A percentile compares a stretch with the other conserved stretches of the same genome.
Conservation (phyloP, 2,329 filamentous ascomycete genomes). For the Aspergillus sp. region DNA sequence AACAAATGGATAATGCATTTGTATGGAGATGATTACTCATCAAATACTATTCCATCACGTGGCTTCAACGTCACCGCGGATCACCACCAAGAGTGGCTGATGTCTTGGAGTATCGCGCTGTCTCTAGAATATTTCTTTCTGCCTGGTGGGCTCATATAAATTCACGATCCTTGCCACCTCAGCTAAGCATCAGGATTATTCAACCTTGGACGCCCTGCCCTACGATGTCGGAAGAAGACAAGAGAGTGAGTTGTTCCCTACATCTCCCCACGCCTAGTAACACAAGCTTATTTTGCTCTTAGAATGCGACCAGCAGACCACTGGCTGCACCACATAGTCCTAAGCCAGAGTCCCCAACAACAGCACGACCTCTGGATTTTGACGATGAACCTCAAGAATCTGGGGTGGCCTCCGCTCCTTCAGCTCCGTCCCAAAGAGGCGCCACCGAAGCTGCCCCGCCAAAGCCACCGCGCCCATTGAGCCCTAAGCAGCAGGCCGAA, state of each 20-base stretch:
- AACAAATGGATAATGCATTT: no score
- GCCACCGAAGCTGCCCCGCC: slow-evolving; percentile 52
- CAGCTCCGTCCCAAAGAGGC: slow-evolving; percentile 21
- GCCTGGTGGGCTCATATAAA: slow-evolving; percentile 10
- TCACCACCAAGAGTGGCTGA: neutral
- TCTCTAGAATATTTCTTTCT: slow-evolving; percentile 13
- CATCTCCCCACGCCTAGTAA: slow-evolving; percentile 4
- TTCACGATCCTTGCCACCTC: no score
- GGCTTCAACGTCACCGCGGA: slow-evolving; percentile 2
- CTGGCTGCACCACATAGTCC: slow-evolving; percentile 25
- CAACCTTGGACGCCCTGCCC: slow-evolving; percentile 2
- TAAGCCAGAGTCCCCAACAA: slow-evolving; percentile 50
- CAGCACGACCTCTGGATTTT: slow-evolving; percentile 53
- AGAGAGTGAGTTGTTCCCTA: slow-evolving; percentile 21
- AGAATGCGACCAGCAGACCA: slow-evolving; percentile 34
- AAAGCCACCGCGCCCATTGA: slow-evolving; percentile 80
- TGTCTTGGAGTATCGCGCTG: slow-evolving; percentile 8
- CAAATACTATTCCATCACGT: slow-evolving; percentile 1
- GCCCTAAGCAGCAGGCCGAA: slow-evolving; percentile 78
- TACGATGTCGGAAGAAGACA: slow-evolving; percentile 34
- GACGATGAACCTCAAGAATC: slow-evolving; percentile 51
- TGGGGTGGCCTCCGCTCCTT: slow-evolving; percentile 22
- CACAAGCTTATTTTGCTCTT: slow-evolving; percentile 17
- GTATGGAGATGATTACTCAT: neutral
- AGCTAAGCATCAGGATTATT: neutral